Evolutionary conservation across 1,284 basidiomycete genomes (phyloP).

Genomic region (Waitea zeae): DNA sequence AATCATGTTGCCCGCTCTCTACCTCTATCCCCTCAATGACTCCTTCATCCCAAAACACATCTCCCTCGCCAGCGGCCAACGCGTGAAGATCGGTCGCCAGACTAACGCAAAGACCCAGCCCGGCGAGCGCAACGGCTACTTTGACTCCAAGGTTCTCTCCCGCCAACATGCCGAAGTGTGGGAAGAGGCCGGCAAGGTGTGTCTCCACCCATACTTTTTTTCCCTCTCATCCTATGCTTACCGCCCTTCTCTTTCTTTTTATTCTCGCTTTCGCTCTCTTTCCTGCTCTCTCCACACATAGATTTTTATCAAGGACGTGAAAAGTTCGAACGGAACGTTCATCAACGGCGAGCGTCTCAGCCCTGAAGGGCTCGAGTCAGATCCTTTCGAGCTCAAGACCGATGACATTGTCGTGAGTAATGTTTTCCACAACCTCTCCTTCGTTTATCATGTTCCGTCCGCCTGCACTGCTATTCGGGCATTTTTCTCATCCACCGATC

Average conservation of each 20-base stretch:
- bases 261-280: background rate
- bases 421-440: conserved; percentile 12
- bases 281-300: conserved; percentile 17
- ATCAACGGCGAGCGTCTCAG: conserved; percentile 92
- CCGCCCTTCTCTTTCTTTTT: conserved; percentile 1
- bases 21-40: conserved; percentile 92
- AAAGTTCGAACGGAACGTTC: conserved; percentile 96
- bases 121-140: conserved; percentile 90
- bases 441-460: conserved; percentile 1
- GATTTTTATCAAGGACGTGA: conserved; percentile 98
- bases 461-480: conserved; percentile 2
- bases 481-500: conserved; percentile 10
- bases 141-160: conserved; percentile 93
- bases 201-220: conserved; percentile 9
- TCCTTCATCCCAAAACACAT: conserved; percentile 96
- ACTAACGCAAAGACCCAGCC: conserved; percentile 95
- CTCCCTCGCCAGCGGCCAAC: conserved; percentile 53
- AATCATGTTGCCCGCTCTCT: conserved; percentile 49
- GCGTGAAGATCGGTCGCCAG: conserved; percentile 94
- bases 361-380: conserved; percentile 81
- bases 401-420: conserved; percentile 83
- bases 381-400: conserved; percentile 86
- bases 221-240: conserved; percentile 2
- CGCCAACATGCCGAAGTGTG: conserved; percentile 97
- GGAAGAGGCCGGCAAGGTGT: conserved; percentile 78